These are phyloP conservation scores for Tetradesmus lagerheimii DNA, from an alignment of 139 green algal species.

Conservation along the genomic window DNA sequence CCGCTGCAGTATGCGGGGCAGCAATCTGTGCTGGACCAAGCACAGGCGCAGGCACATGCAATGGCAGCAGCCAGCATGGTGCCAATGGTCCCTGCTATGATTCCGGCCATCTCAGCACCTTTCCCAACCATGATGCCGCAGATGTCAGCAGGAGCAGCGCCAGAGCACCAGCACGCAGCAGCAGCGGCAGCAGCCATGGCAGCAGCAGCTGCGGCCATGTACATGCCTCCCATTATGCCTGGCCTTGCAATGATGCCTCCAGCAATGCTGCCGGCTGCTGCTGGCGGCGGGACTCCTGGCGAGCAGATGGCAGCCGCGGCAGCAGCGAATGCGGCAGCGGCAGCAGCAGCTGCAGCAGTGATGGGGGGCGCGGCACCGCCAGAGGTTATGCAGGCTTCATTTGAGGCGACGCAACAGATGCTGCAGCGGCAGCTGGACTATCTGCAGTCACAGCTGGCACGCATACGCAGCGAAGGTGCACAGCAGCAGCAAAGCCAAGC, in stretches of 20 bases:
- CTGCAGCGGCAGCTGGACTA: constrained; percentile 66
- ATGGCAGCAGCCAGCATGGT: constrained; percentile 43
- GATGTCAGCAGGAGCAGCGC: not conserved
- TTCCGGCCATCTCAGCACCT: constrained; percentile 40
- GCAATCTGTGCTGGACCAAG: constrained; percentile 49
- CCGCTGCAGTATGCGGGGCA: constrained; percentile 77
- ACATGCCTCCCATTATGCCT: constrained; percentile 37
- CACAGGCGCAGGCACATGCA: constrained; percentile 18
- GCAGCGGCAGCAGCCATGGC: constrained; percentile 28
- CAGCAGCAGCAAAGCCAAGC: constrained; percentile 23
- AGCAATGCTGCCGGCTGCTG: constrained; percentile 26
- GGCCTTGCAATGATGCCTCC: constrained; percentile 48
- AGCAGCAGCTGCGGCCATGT: constrained; percentile 38
- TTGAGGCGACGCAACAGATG: constrained; percentile 65
- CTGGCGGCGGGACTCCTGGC: not conserved
- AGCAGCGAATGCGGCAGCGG: not conserved
- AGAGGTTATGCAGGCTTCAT: constrained; percentile 45
- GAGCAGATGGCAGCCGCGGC: constrained; percentile 47
- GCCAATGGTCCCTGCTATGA: constrained; percentile 46
- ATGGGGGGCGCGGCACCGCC: constrained; percentile 32
- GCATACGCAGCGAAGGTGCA: not conserved
- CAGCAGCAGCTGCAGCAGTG: constrained; percentile 52
- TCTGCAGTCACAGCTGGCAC: constrained; percentile 55
- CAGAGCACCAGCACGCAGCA: constrained; percentile 43
- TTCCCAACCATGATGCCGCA: constrained; percentile 29